Evolutionary conservation across 768 basidiomycete species (phyloP), one percentile per base, ranked within the genome.

Genomic region (Boletellus sp.): DNA sequence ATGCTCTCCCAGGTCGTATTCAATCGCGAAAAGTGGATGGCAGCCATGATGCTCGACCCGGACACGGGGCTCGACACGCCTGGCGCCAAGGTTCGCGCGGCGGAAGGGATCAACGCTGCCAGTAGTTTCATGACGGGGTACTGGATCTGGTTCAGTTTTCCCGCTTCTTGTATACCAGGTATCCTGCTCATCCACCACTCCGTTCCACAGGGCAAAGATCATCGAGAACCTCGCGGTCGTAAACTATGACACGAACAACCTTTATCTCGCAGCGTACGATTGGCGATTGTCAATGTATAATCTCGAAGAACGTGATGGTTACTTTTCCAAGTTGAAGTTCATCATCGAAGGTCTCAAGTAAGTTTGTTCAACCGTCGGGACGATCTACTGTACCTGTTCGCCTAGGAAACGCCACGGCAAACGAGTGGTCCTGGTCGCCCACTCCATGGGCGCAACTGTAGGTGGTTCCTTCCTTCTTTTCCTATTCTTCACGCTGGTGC

Each of bases 211-310:
- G 88, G 84, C 87, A 1, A 94, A 94, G 67, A 89, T 96, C 45
- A 83, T 98, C 10, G 90, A 97, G 68, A 98, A 99, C 58, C 77
- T 97, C 2, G 94, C 95, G 0, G 91, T 86, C 1, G 79, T 97
- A 17, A 87, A 87, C 61, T 98, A 97, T 60, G 94, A 97, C 59
- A 88, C 90, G 0, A 91, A 94, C 58, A 94, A 93, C 57, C 70
- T 94, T 31, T 76, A 84, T 62, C 76, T 92, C 4, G 88, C 89
- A 1, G 81, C 90, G 13, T 96, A 96, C 61, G 94, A 96, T 59
- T 97, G 94, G 95, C 78, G 88, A 35, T 63, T 90, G 31, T 90
- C 89, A 13, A 91, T 82, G 66, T 85, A 81, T 67, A 98, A 99
- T 64, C 80, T 97, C 3, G 93, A 99, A 71, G 85, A 85, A 56